Base-by-base conservation (phyloP, 768 basidiomycete species). In the Russula olivacea region DNA sequence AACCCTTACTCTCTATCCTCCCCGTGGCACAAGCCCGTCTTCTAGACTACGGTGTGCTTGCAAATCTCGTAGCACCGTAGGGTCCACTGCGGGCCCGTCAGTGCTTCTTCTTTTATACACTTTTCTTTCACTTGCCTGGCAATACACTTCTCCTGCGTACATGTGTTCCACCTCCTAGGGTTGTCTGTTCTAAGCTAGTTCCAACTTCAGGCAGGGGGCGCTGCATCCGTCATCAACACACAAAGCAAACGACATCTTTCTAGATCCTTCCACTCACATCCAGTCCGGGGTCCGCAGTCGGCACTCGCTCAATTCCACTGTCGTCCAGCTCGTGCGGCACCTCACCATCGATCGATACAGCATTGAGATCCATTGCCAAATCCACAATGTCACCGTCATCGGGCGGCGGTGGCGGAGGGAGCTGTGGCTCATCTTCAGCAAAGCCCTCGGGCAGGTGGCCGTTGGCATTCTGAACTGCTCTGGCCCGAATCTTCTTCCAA, bases 81-180 rank as follows among this genome's bases (percentile, higher is more conserved):
- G 91, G 74, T 95, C 93, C 71, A 95, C 90, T 90, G 74, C 71
- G 47, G 63, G 36, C 61, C 60, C 64, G 61, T 68, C 66, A 72
- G 45, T 55, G 45, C 61, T n/a, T 17, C 49, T 38, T 52, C 28
- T 28, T 23, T 32, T 34, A 21, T 45, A 48, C 21, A 2, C 4
- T 25, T 58, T 23, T 54, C 25, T 45, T 36, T 45, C 58, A 57
- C 54, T 51, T 45, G 91, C 91, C 88, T 77, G 93, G 95, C 65
- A 98, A 80, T 52, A 96, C 94, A 70, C 93, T 96, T 80, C 94
- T 97, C 74, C 96, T 83, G 69, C 96, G 86, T 38, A 95, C 85
- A 75, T 99, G 96, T 58, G 93, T 81, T 49, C 86, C 83, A 61
- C 79, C 76, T 59, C 62, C 68, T 36, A 81, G 75, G 66, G 79